Conservation (phyloP, 805 yeast genomes). For the Torulaspora maleeae region DNA sequence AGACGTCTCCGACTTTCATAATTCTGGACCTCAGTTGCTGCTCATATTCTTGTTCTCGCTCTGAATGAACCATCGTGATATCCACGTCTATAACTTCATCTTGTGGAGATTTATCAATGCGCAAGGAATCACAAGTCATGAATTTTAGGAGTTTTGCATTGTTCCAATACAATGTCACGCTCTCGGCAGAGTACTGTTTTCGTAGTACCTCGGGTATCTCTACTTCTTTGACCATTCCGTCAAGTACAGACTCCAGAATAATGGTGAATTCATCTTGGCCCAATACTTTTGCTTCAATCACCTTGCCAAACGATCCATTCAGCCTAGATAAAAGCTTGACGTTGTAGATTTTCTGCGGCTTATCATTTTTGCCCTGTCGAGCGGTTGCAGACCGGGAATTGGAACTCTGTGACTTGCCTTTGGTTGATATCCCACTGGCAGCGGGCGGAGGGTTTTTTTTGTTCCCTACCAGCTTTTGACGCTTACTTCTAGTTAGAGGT, state of each 20-base stretch:
- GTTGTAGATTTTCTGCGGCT: conserved; percentile 24
- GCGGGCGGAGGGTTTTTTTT: conserved; percentile 13
- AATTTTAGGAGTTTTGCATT: conserved; percentile 29
- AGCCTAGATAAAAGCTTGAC: conserved; percentile 28
- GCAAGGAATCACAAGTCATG: conserved; percentile 33
- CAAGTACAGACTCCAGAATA: conserved; percentile 29
- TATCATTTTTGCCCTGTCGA: conserved; percentile 6
- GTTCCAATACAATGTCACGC: conserved; percentile 29
- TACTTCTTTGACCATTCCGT: conserved; percentile 22
- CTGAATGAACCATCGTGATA: conserved; percentile 23
- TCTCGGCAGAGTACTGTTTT: conserved; percentile 19
- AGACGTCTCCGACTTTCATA: conserved; percentile 6
- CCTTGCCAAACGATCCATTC: conserved; percentile 27
- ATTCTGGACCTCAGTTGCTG: conserved; percentile 9
- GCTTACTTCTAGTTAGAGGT: conserved; percentile 4
- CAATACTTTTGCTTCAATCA: conserved; percentile 28
- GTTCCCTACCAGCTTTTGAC: conserved; percentile 1
- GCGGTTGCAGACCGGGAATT: conserved; percentile 7
- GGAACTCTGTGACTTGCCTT: conserved; percentile 15
- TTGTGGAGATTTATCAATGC: conserved; percentile 22
- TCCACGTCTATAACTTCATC: conserved; percentile 26
- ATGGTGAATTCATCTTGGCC: conserved; percentile 28
- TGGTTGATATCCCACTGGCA: conserved; percentile 28
- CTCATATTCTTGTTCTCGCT: conserved; percentile 18
- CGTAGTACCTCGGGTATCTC: conserved; percentile 17